Conservation (phyloP, 257 asterid species). For the Nicotiana tomentosiformis region DNA sequence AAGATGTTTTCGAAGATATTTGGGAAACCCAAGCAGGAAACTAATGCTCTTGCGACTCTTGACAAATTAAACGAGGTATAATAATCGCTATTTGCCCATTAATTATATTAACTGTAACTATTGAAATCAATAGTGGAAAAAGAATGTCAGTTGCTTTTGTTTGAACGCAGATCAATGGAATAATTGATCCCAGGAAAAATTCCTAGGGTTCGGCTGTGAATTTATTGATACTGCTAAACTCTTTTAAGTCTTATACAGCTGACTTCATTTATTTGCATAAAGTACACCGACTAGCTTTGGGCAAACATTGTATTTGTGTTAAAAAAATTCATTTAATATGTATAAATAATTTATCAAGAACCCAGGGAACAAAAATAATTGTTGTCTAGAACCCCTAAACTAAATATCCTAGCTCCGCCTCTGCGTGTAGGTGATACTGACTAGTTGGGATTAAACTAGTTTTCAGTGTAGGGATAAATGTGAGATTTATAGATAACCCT, state of each 20-base stretch:
- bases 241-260: background rate
- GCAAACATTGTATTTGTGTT: too few relatives aligned
- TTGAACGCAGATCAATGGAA: background rate
- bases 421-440: too few relatives aligned
- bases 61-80: conserved; percentile 17
- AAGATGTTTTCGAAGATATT: conserved; percentile 15
- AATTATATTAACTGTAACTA: background rate
- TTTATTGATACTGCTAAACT: background rate
- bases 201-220: background rate
- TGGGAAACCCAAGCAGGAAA: conserved; percentile 14
- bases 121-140: background rate
- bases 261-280: background rate
- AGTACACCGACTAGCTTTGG: background rate
- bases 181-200: background rate
- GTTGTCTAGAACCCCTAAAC: too few relatives aligned
- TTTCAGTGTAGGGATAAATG: background rate
- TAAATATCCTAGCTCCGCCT: too few relatives aligned
- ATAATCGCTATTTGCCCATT: background rate
- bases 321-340: too few relatives aligned
- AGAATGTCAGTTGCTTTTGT: background rate
- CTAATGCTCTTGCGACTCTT: conserved; percentile 17
- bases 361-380: too few relatives aligned
- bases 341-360: too few relatives aligned
- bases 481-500: background rate
- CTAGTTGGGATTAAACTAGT: background rate